Conservation (phyloP, 768 basidiomycete genomes). For the Psilocybe subaeruginosa region DNA sequence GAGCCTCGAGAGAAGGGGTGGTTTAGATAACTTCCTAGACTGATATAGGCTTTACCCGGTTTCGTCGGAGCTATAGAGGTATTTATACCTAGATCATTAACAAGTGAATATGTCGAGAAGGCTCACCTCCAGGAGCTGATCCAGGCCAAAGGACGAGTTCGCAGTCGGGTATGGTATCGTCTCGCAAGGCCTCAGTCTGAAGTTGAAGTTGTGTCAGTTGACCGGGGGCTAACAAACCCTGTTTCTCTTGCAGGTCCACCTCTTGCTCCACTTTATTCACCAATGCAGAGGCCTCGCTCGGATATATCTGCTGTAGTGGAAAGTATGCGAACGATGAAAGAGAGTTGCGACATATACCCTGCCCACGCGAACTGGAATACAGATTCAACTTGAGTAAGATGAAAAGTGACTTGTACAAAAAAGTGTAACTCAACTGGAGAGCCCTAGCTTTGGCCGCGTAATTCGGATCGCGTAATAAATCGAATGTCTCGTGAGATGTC, state of each 20-base stretch:
- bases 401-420: too few species aligned
- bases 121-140: slow-evolving; percentile 16
- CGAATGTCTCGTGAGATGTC: slow-evolving; percentile 35
- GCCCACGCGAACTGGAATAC: slow-evolving; percentile 22
- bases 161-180: slow-evolving; percentile 27
- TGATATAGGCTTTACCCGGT: slow-evolving; percentile 44
- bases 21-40: slow-evolving; percentile 37
- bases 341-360: slow-evolving; percentile 27
- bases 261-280: slow-evolving; percentile 24
- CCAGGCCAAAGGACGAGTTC: slow-evolving; percentile 27
- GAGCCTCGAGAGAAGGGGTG: slow-evolving; percentile 51
- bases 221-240: slow-evolving; percentile 27
- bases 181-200: slow-evolving; percentile 31
- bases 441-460: slow-evolving; percentile 37
- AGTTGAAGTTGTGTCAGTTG: slow-evolving; percentile 42
- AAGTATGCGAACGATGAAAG: slow-evolving; percentile 32
- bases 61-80: slow-evolving; percentile 31
- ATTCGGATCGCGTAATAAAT: slow-evolving; percentile 45
- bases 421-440: slow-evolving; percentile 14
- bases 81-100: background rate
- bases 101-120: background rate
- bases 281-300: slow-evolving; percentile 17
- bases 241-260: slow-evolving; percentile 25
- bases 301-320: slow-evolving; percentile 23
- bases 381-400: background rate